Conservation (phyloP, 306 rosid genomes). For the Fragaria vesca region DNA sequence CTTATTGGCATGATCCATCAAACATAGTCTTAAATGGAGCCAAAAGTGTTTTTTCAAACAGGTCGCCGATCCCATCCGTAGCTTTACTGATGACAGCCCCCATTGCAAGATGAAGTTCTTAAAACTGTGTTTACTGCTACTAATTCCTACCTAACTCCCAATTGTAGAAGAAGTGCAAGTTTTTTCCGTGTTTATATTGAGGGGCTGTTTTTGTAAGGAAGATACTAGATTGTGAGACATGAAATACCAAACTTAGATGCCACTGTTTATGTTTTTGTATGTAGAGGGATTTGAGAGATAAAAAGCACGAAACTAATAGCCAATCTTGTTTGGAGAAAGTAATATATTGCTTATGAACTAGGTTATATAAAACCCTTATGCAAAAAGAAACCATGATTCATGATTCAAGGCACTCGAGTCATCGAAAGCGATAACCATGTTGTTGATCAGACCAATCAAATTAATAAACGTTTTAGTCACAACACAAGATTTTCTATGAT, state of each 20-base stretch:
- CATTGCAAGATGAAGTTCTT: slow-evolving; percentile 22
- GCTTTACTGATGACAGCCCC: slow-evolving; percentile 37
- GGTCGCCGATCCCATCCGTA: slow-evolving; percentile 34
- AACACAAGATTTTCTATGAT: neutral
- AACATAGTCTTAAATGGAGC: slow-evolving; percentile 44
- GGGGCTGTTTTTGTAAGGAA: neutral
- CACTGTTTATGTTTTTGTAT: neutral
- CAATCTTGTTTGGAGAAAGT: neutral
- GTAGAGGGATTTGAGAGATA: neutral
- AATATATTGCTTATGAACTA: neutral
- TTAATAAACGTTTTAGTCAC: no score
- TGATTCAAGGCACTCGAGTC: no score
- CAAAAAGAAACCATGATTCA: neutral
- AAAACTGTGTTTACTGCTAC: neutral
- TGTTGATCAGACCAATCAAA: no score
- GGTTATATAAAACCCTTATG: neutral
- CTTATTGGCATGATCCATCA: slow-evolving; percentile 44
- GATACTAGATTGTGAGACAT: neutral
- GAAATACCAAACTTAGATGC: neutral
- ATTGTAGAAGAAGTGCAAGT: neutral
- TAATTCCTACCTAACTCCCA: neutral
- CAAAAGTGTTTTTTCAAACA: slow-evolving; percentile 32
- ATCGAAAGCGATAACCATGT: no score
- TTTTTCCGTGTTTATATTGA: neutral
- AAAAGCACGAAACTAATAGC: neutral